Evolutionary conservation across 805 yeast genomes (phyloP).

Genomic region (Spencermartinsiella europaea): DNA sequence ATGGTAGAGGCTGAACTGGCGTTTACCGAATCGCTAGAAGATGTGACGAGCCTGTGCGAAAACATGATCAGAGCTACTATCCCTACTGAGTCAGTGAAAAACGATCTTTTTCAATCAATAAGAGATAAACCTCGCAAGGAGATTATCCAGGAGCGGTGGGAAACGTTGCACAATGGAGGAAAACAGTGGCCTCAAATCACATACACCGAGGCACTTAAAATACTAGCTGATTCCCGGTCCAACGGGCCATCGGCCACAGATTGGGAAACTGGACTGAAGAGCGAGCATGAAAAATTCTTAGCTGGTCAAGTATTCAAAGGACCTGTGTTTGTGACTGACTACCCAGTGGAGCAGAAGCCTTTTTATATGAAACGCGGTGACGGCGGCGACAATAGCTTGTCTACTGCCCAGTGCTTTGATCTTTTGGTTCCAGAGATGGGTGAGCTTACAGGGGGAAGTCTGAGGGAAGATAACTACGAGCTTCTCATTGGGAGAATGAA

Average conservation of each 20-base stretch:
- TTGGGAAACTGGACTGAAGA: slow-evolving; percentile 71
- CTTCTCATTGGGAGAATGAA: slow-evolving; percentile 46
- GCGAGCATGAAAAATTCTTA: slow-evolving; percentile 90
- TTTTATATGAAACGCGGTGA: slow-evolving; percentile 74
- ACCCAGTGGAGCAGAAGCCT: slow-evolving; percentile 75
- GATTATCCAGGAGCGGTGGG: slow-evolving; percentile 53
- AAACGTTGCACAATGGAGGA: slow-evolving; percentile 35
- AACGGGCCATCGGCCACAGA: slow-evolving; percentile 12
- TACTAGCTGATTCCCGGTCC: slow-evolving; percentile 36
- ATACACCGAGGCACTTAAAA: slow-evolving; percentile 67
- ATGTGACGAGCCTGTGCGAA: slow-evolving; percentile 64
- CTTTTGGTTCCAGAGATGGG: slow-evolving; percentile 87
- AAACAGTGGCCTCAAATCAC: slow-evolving; percentile 64
- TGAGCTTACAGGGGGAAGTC: slow-evolving; percentile 89
- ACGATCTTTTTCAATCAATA: slow-evolving; percentile 25
- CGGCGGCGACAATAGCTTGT: slow-evolving; percentile 20
- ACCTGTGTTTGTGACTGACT: slow-evolving; percentile 87
- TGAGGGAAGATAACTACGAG: slow-evolving; percentile 69
- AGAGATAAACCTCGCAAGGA: slow-evolving; percentile 34
- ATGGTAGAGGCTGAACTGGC: slow-evolving; percentile 92
- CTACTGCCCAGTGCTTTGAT: slow-evolving; percentile 86
- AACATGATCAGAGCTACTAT: slow-evolving; percentile 56
- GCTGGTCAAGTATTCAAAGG: slow-evolving; percentile 58
- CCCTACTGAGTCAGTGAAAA: slow-evolving; percentile 19
- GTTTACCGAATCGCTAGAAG: slow-evolving; percentile 48